Conservation (phyloP, 192 early-diverging fungal genomes). For the Rhizophagus prolifer region DNA sequence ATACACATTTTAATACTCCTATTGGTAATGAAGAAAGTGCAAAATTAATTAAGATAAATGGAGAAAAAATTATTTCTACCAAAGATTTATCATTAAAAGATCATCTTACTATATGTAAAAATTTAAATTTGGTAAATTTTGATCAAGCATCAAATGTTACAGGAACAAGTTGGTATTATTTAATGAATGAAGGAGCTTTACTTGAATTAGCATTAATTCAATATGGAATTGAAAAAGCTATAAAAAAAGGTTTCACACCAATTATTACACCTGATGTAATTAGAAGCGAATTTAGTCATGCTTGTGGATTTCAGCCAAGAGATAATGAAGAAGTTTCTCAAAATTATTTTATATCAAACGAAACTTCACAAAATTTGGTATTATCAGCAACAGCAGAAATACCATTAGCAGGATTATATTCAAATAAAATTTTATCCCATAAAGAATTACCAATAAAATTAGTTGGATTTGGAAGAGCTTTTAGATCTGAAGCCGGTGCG, state of each 20-base stretch:
- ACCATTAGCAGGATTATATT: conserved; percentile 83
- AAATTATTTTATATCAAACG: conserved; percentile 69
- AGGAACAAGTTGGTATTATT: conserved; percentile 83
- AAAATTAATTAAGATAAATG: conserved; percentile 48
- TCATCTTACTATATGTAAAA: conserved; percentile 69
- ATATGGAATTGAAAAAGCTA: conserved; percentile 78
- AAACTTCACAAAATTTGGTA: conserved; percentile 55
- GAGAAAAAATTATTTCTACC: conserved; percentile 31
- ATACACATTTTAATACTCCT: conserved; percentile 69
- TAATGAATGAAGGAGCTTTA: conserved; percentile 82
- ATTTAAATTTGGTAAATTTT: conserved; percentile 77
- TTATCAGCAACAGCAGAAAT: conserved; percentile 91
- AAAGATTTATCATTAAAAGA: conserved; percentile 42
- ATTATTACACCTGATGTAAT: conserved; percentile 83
- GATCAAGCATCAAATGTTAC: conserved; percentile 76
- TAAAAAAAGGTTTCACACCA: conserved; percentile 70
- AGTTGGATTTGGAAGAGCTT: conserved; percentile 84
- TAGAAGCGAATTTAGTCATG: conserved; percentile 73
- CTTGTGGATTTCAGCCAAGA: conserved; percentile 89
- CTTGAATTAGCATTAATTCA: conserved; percentile 87
- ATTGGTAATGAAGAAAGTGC: conserved; percentile 75
- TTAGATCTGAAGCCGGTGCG: conserved; percentile 86
- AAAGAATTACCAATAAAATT: conserved; percentile 66
- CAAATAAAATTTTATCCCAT: conserved; percentile 59
- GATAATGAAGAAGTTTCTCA: conserved; percentile 70